Evolutionary conservation across 2,329 filamentous ascomycete species (phyloP).

Genomic region (Fusarium vanettenii): DNA sequence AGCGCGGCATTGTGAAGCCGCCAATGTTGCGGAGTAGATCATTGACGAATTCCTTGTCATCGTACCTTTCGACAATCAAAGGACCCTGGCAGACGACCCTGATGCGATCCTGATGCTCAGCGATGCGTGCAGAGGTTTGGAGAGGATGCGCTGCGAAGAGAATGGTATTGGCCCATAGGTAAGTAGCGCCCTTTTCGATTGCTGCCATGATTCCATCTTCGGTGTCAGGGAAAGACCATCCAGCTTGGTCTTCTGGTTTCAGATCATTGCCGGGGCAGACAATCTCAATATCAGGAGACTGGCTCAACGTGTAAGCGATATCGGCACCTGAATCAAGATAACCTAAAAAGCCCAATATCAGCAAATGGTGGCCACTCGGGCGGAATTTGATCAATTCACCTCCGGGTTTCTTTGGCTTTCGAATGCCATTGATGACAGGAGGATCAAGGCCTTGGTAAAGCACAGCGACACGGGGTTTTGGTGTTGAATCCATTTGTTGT

Average conservation of each 20-base stretch:
- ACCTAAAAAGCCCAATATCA: slow-evolving; percentile 11
- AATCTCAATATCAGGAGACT: slow-evolving; percentile 22
- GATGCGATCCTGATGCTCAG: slow-evolving; percentile 45
- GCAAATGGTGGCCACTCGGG: not conserved
- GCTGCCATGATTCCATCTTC: slow-evolving; percentile 43
- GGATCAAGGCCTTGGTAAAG: slow-evolving; percentile 60
- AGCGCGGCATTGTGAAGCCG: slow-evolving; percentile 53
- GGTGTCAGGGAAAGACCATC: slow-evolving; percentile 34
- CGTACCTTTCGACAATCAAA: slow-evolving; percentile 58
- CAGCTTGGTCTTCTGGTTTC: slow-evolving; percentile 15
- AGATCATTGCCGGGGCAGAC: slow-evolving; percentile 10
- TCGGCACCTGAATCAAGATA: slow-evolving; percentile 36
- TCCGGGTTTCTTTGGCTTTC: slow-evolving; percentile 62
- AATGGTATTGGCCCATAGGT: slow-evolving; percentile 64
- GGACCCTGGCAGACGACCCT: slow-evolving; percentile 60
- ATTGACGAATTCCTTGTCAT: slow-evolving; percentile 63
- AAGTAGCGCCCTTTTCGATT: slow-evolving; percentile 53
- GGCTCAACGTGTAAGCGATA: slow-evolving; percentile 33
- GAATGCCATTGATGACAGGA: slow-evolving; percentile 58
- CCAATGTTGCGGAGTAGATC: slow-evolving; percentile 51
- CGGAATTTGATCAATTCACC: not conserved
- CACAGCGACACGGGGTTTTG: slow-evolving; percentile 51
- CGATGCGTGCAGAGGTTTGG: slow-evolving; percentile 53
- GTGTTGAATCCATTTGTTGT: not conserved
- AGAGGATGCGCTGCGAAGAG: slow-evolving; percentile 61